Evolutionary conservation across 495 filamentous ascomycete genomes (phyloP), one percentile per base, ranked within the genome.

Genomic region (Baudoinia panamericana): DNA sequence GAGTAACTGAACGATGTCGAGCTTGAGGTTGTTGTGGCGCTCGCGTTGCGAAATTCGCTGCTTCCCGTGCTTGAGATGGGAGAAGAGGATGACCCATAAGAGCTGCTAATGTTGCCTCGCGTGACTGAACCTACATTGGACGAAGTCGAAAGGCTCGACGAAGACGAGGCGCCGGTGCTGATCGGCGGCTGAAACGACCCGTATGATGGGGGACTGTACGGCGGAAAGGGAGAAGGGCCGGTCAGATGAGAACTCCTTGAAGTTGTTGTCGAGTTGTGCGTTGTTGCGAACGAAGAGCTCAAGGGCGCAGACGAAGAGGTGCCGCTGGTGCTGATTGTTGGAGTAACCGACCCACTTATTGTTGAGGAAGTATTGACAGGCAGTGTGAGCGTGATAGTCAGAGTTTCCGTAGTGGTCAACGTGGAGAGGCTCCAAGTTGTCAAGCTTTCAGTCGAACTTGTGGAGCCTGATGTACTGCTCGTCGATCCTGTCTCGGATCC

Each of bases 311-410:
- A n/a, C n/a, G n/a, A n/a, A 4, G 31, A 3, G 18, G 31, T 34
- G 16, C 31, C 31, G 22, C 34, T 23, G 7, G 34, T 37, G 20
- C 34, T 24, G 18, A 37, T 19, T 22, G 33, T 15, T 11, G 3
- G 34, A 5, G 34, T 11, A 6, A 7, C 13, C 7, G 30, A 9
- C 9, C 16, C 17, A 16, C 30, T 17, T 6, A 33, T 9, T 8
- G 30, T 9, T 33, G 15, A 7, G 7, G 30, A 8, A 6, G 30
- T 7, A 8, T 33, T 33, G 30, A 22, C 12, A 23, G 35, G 12
- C 20, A 30, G 31, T 5, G 31, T 34, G 15, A 34, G 31, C 5
- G 31, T 34, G n/a, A n/a, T n/a, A n/a, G n/a, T n/a, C 31, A 34
- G 18, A 15, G 31, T 34, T 19, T 34, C 31, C 10, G 31, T 34